These are phyloP conservation scores for Auriscalpium vulgare DNA, from an alignment of 768 basidiomycete species.

Conservation along the genomic window DNA sequence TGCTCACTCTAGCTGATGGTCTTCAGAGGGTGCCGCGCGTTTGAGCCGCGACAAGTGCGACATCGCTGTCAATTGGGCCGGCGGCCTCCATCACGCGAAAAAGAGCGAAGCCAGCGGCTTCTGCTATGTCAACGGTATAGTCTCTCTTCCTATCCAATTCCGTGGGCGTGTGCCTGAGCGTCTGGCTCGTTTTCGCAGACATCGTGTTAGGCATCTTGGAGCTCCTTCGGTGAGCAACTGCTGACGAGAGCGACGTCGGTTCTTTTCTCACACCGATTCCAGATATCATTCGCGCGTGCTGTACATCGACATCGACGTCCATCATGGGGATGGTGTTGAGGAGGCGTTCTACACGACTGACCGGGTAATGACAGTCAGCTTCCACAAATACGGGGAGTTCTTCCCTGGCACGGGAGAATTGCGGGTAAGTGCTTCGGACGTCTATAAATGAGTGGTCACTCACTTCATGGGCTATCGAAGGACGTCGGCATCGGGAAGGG, in stretches of 20 bases:
- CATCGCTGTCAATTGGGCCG: slow-evolving; percentile 99
- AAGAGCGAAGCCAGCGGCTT: slow-evolving; percentile 99
- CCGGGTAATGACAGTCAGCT: slow-evolving; percentile 95
- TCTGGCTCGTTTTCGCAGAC: slow-evolving; percentile 37
- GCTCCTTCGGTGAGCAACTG: slow-evolving; percentile 57
- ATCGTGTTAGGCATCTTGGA: slow-evolving; percentile 97
- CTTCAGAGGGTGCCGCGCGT: slow-evolving; percentile 89
- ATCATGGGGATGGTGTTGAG: slow-evolving; percentile 98
- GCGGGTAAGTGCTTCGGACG: slow-evolving; percentile 42
- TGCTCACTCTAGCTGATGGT: neutral
- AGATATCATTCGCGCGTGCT: slow-evolving; percentile 92
- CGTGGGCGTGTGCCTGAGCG: too few species aligned
- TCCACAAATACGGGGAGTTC: slow-evolving; percentile 98
- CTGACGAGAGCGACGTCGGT: neutral
- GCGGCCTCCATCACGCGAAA: slow-evolving; percentile 96
- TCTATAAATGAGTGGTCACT: neutral
- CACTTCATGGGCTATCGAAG: slow-evolving; percentile 28
- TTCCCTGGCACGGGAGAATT: slow-evolving; percentile 99
- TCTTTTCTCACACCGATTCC: neutral
- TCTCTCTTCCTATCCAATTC: neutral
- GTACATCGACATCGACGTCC: slow-evolving; percentile 98
- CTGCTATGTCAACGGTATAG: slow-evolving; percentile 92
- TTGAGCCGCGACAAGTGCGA: slow-evolving; percentile 96
- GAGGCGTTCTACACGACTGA: slow-evolving; percentile 99
- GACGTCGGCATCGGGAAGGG: slow-evolving; percentile 93